These are phyloP conservation scores for Scenedesmus sp. DNA, from an alignment of 163 green algal genomes.

Conservation along the genomic window DNA sequence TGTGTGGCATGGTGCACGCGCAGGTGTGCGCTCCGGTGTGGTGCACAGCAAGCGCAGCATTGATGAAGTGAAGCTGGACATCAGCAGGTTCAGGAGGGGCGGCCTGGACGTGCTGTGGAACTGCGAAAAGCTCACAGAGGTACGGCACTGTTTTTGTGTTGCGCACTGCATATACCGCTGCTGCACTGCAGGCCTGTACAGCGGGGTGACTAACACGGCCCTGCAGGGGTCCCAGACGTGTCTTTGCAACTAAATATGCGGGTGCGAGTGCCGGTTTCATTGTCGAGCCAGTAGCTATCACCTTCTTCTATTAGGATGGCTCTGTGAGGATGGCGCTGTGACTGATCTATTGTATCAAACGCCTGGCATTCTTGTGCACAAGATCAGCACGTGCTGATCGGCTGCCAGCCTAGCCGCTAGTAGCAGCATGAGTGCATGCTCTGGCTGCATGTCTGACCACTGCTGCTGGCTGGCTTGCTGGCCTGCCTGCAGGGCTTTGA, in stretches of 20 bases:
- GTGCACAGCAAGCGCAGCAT: constrained; percentile 44
- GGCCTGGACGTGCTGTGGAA: constrained; percentile 49
- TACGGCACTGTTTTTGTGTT: not conserved
- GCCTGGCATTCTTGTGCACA: not conserved
- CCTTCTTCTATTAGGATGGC: too few relatives aligned
- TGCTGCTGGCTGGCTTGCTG: not conserved
- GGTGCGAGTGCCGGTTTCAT: too few relatives aligned
- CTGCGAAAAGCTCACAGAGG: constrained; percentile 44
- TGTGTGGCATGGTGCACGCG: not conserved
- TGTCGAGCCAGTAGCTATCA: too few relatives aligned
- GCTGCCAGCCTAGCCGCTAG: too few relatives aligned
- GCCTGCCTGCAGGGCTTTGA: constrained; percentile 43
- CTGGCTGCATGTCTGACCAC: not conserved
- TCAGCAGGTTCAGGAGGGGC: constrained; percentile 16
- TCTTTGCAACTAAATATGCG: too few relatives aligned
- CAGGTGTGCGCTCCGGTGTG: constrained; percentile 28
- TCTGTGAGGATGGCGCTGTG: too few relatives aligned
- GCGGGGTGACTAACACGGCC: too few relatives aligned
- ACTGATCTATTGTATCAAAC: too few relatives aligned
- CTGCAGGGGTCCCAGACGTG: too few relatives aligned
- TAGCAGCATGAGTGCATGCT: not conserved
- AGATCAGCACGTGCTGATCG: not conserved
- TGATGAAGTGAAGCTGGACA: not conserved
- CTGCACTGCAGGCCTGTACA: too few relatives aligned
- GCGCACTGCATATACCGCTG: too few relatives aligned